A percentile compares a stretch with the other conserved stretches of the same genome.
phyloP scores from a whole-genome alignment of 2,329 filamentous ascomycete species.

The Beauveria varroae region DNA sequence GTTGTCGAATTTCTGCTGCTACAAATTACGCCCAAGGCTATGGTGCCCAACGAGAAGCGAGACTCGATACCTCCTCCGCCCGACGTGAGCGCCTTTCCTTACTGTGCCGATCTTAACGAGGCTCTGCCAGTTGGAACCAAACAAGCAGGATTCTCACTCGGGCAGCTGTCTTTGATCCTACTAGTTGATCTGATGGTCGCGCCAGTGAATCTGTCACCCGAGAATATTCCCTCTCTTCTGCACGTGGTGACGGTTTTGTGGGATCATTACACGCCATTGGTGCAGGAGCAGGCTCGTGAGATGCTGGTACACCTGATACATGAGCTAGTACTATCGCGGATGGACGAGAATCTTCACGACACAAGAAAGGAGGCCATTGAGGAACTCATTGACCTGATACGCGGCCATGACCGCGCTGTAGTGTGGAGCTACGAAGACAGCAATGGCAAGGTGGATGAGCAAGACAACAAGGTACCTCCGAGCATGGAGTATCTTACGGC shows the following conservation, averaged over 20 bases:
- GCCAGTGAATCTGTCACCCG: conserved; percentile 69
- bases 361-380: conserved; percentile 70
- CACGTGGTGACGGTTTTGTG: conserved; percentile 91
- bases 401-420: conserved; percentile 74
- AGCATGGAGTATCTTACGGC: conserved; percentile 81
- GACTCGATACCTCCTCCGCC: conserved; percentile 61
- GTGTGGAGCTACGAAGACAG: conserved; percentile 94
- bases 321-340: conserved; percentile 75
- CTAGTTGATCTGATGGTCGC: conserved; percentile 95
- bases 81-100: conserved; percentile 70
- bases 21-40: conserved; percentile 90
- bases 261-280: conserved; percentile 93
- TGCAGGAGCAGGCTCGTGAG: conserved; percentile 93
- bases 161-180: conserved; percentile 86
- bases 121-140: conserved; percentile 84
- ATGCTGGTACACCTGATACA: conserved; percentile 98
- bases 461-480: conserved; percentile 71
- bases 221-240: conserved; percentile 76
- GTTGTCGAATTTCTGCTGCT: conserved; percentile 90
- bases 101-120: conserved; percentile 76
- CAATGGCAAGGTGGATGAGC: conserved; percentile 67
- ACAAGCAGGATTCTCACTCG: conserved; percentile 82
- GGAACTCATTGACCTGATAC: conserved; percentile 78
- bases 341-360: conserved; percentile 60
- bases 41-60: conserved; percentile 84